A percentile compares a stretch with the other conserved stretches of the same genome.
phyloP scores from a whole-genome alignment of 768 basidiomycete species.

The Podaxis sp. region DNA sequence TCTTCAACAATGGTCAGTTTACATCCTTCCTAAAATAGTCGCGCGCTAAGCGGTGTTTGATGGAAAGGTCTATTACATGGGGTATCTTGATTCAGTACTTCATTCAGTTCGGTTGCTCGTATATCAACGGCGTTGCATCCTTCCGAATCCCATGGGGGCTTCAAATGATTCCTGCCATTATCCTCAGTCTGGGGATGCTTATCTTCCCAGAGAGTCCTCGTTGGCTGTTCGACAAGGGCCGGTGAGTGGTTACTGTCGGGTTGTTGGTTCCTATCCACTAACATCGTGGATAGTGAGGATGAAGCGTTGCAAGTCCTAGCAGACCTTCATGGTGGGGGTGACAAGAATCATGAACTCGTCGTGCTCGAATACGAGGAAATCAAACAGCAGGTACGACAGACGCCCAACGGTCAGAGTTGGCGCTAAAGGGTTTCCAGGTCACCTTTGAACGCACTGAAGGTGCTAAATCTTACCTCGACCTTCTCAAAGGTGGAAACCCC shows the following conservation, averaged over 20 bases:
- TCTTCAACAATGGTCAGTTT: slow-evolving; percentile 63
- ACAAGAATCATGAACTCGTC: slow-evolving; percentile 58
- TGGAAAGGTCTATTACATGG: slow-evolving; percentile 62
- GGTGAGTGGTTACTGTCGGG: slow-evolving; percentile 28
- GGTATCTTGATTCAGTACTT: slow-evolving; percentile 77
- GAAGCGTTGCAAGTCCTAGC: slow-evolving; percentile 74
- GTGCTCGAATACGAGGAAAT: slow-evolving; percentile 72
- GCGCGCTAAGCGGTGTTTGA: background rate
- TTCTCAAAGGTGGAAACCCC: slow-evolving; percentile 63
- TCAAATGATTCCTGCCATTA: slow-evolving; percentile 74
- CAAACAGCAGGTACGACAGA: slow-evolving; percentile 35
- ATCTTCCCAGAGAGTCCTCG: slow-evolving; percentile 71
- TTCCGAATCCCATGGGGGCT: slow-evolving; percentile 83
- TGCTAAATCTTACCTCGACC: slow-evolving; percentile 66
- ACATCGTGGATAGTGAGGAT: slow-evolving; percentile 33
- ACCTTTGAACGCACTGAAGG: slow-evolving; percentile 66
- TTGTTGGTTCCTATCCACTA: background rate
- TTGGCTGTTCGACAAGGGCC: slow-evolving; percentile 64
- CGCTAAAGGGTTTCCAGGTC: slow-evolving; percentile 23
- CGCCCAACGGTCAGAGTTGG: background rate
- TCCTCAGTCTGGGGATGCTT: slow-evolving; percentile 66
- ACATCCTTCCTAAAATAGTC: background rate
- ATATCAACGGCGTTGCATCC: slow-evolving; percentile 65
- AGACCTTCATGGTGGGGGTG: slow-evolving; percentile 69
- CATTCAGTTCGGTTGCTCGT: slow-evolving; percentile 73